Percentiles rank a stretch among this genome's conserved stretches.
These are phyloP conservation scores for Myxozyma vanderwaltii DNA, from an alignment of 805 yeast genomes.

Conservation along the genomic window DNA sequence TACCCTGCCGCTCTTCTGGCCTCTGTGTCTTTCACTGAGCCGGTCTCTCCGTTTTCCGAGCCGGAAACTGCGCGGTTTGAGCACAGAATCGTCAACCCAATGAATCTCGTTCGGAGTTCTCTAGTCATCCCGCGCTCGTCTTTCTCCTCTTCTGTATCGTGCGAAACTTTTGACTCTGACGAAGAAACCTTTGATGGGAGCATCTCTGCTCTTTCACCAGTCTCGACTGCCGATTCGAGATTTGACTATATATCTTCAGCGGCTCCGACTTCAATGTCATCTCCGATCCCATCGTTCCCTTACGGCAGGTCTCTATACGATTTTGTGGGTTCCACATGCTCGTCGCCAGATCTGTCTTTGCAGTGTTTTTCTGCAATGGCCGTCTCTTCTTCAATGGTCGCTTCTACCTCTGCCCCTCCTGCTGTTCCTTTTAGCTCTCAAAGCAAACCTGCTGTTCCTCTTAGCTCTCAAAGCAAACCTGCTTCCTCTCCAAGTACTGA, in stretches of 20 bases:
- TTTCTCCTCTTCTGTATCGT: neutral
- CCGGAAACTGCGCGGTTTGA: neutral
- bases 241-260: conserved; percentile 1
- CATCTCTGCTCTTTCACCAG: neutral
- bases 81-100: conserved; percentile 23
- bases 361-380: neutral
- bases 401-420: conserved; percentile 3
- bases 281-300: conserved; percentile 2
- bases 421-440: no score
- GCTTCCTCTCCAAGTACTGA: neutral
- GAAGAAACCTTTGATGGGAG: neutral
- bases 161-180: conserved; percentile 7
- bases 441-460: no score
- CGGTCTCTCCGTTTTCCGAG: neutral
- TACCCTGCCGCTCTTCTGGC: conserved; percentile 1
- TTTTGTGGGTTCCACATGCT: neutral
- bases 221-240: neutral
- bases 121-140: neutral
- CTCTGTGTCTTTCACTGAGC: conserved; percentile 33
- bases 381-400: conserved; percentile 4
- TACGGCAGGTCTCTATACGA: neutral
- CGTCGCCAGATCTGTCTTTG: conserved; percentile 2
- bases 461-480: neutral
- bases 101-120: neutral
- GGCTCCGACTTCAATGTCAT: neutral